These are phyloP conservation scores for Fusarium solani-melongenae DNA, from an alignment of 2,329 filamentous ascomycete genomes.

Conservation along the genomic window DNA sequence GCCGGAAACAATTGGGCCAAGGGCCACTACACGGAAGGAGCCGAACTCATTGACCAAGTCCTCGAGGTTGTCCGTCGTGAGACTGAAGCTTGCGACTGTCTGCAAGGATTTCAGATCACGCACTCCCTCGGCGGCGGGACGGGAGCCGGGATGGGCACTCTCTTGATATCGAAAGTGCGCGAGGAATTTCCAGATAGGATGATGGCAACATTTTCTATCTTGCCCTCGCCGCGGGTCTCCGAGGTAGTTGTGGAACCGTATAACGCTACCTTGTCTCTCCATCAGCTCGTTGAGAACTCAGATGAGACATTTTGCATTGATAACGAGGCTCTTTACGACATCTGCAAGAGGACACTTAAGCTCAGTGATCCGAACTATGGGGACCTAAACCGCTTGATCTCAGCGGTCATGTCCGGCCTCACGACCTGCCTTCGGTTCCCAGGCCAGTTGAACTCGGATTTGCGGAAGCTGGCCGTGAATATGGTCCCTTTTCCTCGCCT, in stretches of 20 bases:
- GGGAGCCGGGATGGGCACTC: constrained; percentile 99
- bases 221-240: constrained; percentile 98
- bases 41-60: constrained; percentile 96
- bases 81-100: constrained; percentile 98
- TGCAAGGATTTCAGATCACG: constrained; percentile 99
- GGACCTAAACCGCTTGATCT: constrained; percentile 99
- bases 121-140: constrained; percentile 99
- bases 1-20: constrained; percentile 99
- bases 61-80: constrained; percentile 98
- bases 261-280: constrained; percentile 98
- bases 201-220: constrained; percentile 99
- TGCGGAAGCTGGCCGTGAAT: constrained; percentile 99
- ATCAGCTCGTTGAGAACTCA: constrained; percentile 99
- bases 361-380: constrained; percentile 97
- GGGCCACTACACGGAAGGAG: constrained; percentile 99
- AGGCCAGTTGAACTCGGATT: constrained; percentile 99
- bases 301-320: constrained; percentile 99
- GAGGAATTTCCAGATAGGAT: constrained; percentile 99
- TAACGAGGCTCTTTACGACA: constrained; percentile 99
- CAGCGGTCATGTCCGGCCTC: constrained; percentile 98
- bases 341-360: constrained; percentile 99
- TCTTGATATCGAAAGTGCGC: constrained; percentile 99
- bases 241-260: constrained; percentile 99
- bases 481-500: constrained; percentile 99
- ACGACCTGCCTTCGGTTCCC: constrained; percentile 99